phyloP scores from a whole-genome alignment of 305 asterid species.

The Fraxinus paxiana region DNA sequence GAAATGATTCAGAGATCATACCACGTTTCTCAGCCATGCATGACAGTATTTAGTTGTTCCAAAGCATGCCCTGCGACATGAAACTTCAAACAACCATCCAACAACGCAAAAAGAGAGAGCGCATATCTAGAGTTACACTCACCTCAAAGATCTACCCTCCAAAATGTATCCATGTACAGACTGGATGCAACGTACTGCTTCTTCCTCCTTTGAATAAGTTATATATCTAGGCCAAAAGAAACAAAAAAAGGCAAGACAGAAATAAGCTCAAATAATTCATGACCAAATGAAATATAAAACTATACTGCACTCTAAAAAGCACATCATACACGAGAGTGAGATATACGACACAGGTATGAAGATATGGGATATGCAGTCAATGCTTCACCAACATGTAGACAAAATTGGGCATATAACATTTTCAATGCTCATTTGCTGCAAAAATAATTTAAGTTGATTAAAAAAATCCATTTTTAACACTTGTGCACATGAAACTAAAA shows the following conservation, averaged over 20 bases:
- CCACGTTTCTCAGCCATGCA: constrained; percentile 97
- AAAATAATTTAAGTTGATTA: neutral
- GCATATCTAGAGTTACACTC: constrained; percentile 22
- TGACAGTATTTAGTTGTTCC: constrained; percentile 99
- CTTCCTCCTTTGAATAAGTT: constrained; percentile 86
- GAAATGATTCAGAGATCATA: constrained; percentile 33
- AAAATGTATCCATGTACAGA: constrained; percentile 78
- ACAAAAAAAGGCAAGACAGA: constrained; percentile 16
- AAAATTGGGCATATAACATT: neutral
- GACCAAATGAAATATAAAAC: neutral
- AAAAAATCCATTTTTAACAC: neutral
- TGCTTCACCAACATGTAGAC: neutral
- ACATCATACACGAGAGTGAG: neutral
- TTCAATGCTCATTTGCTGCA: neutral
- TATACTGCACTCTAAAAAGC: neutral
- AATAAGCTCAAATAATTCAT: neutral
- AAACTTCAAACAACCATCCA: constrained; percentile 25
- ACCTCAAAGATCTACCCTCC: constrained; percentile 83
- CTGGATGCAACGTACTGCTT: constrained; percentile 94
- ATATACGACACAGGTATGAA: neutral
- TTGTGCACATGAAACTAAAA: neutral
- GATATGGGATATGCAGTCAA: neutral
- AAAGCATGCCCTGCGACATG: constrained; percentile 84
- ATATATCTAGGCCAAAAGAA: constrained; percentile 60
- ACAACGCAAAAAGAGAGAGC: constrained; percentile 10